A percentile compares a stretch with the other conserved stretches of the same genome.
These are phyloP conservation scores for Barbatosphaeria neglecta DNA, from an alignment of 495 filamentous ascomycete species.

Conservation along the genomic window DNA sequence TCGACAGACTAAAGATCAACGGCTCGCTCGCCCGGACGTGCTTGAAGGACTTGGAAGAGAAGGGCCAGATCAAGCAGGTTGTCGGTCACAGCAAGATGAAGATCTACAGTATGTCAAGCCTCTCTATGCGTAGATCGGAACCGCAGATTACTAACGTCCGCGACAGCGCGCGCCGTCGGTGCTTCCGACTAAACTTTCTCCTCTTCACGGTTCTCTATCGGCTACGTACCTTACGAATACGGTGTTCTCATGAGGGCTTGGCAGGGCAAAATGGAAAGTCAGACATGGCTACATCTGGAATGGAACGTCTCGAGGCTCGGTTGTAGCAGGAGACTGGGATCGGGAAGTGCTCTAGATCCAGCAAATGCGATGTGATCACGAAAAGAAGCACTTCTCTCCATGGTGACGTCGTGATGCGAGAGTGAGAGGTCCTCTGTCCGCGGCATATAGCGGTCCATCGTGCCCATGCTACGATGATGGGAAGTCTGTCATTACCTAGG, in stretches of 20 bases:
- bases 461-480: no score
- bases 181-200: constrained; percentile 39
- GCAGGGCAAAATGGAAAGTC: constrained; percentile 1
- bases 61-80: constrained; percentile 96
- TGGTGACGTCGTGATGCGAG: not conserved
- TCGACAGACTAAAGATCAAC: constrained; percentile 99
- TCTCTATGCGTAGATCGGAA: not conserved
- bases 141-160: constrained; percentile 21
- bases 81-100: constrained; percentile 92
- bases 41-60: constrained; percentile 90
- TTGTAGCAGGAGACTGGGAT: constrained; percentile 21
- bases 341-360: constrained; percentile 28
- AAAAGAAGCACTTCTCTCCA: constrained; percentile 8
- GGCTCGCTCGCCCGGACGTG: constrained; percentile 85
- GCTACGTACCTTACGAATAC: not conserved
- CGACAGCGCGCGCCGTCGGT: constrained; percentile 48
- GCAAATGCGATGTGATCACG: constrained; percentile 23
- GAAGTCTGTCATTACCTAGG: no score
- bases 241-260: constrained; percentile 5
- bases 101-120: constrained; percentile 80
- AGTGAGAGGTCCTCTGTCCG: no score
- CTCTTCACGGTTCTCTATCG: constrained; percentile 13
- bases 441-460: not conserved
- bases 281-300: constrained; percentile 12
- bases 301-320: constrained; percentile 18